Evolutionary conservation across 164 flowering plant genomes (phyloP).

Genomic region (Vitis cinerea): DNA sequence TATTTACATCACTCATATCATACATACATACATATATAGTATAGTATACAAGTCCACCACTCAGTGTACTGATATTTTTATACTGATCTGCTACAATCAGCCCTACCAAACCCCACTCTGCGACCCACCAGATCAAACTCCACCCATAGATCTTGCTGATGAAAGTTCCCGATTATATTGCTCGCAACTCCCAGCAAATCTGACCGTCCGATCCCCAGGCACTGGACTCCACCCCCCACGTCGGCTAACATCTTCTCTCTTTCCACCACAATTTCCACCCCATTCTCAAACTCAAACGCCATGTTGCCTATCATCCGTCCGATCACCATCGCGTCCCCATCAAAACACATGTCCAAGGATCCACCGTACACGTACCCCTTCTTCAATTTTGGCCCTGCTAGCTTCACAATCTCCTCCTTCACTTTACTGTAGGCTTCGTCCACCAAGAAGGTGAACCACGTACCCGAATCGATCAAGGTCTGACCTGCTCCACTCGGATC

Average conservation of each 20-base stretch:
- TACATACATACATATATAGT: too few relatives aligned
- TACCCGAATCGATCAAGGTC: constrained; percentile 77
- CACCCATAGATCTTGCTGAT: constrained; percentile 83
- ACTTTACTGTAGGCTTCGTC: constrained; percentile 60
- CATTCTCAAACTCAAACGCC: constrained; percentile 51
- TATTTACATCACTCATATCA: too few relatives aligned
- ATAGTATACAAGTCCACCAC: too few relatives aligned
- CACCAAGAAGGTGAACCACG: constrained; percentile 66
- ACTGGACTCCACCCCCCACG: constrained; percentile 56
- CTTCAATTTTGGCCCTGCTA: constrained; percentile 47
- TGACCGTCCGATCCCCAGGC: constrained; percentile 72
- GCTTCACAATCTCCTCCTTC: constrained; percentile 42
- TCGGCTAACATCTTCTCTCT: constrained; percentile 38
- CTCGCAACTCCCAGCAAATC: constrained; percentile 51
- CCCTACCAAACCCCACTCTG: constrained; percentile 66
- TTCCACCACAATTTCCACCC: constrained; percentile 47
- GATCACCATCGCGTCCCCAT: constrained; percentile 35
- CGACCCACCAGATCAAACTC: constrained; percentile 60
- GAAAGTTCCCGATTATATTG: constrained; percentile 71
- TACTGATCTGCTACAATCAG: constrained; percentile 57
- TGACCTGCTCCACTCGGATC: constrained; percentile 69
- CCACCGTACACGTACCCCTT: constrained; percentile 50
- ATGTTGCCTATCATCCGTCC: constrained; percentile 60
- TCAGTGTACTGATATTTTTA: background rate
- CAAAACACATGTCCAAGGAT: constrained; percentile 61